Evolutionary conservation across 352 stramenopile species (phyloP), one percentile per base, ranked within the genome.

Genomic region (Elongisporangium prolatum): DNA sequence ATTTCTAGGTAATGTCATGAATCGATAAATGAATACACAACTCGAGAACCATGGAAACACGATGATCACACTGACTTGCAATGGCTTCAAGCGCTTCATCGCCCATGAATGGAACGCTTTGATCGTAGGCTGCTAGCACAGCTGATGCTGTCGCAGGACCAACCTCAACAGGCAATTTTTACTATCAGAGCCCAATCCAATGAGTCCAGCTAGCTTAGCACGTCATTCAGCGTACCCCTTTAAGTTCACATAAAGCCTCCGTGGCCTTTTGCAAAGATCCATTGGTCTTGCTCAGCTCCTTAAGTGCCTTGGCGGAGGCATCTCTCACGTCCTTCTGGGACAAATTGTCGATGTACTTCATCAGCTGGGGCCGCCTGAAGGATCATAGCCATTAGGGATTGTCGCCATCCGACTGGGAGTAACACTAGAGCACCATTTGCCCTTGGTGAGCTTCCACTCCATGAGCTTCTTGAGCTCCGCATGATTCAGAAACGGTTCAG

Each of bases 381-480:
- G 9, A 8, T 22, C 4, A 16, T 2, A 50, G 44, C 6, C 9
- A 8, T 49, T 9, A 22, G n/a, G 5, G 5, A 21, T 47, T 21
- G 48, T 57, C 17, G 40, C 25, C 25, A 25, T 61, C 14, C 16
- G 28, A 68, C 13, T 18, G 16, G 21, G 8, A 38, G 2, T 3
- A 25, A 21, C 14, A 56, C 11, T 7, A 18, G 47, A 64, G 21
- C 51, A 91, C 84, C 81, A 93, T 69, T 93, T 93, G 47, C 81
- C 84, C 56, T 91, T 93, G 62, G 81, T 89, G 47, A 93, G 77
- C 61, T 91, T 93, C 84, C 84, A 93, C 57, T 90, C 61, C 81
- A 93, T 88, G 48, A 93, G 69, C 48, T 74, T 64, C 22, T 72
- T 61, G 40, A 93, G 63, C 52, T 93, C 79, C 21, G 52, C 11